A percentile compares a stretch with the other conserved stretches of the same genome.
Evolutionary conservation across 495 filamentous ascomycete species (phyloP).

Genomic region (Talaromyces thailandensis): DNA sequence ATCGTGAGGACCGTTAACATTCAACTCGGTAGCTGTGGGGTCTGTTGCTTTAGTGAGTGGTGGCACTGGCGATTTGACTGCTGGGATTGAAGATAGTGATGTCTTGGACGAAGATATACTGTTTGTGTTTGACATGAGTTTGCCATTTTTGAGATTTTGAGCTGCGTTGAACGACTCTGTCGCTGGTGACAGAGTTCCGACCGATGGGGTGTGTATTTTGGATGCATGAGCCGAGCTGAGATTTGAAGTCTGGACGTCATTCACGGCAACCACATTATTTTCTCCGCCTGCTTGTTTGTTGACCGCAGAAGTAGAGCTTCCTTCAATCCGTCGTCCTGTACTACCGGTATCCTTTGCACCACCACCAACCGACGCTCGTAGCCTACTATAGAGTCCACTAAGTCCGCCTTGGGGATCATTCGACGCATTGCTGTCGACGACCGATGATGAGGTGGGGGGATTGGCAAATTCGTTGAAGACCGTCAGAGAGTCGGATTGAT

Average conservation of each 20-base stretch:
- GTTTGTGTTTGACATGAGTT: conserved; percentile 39
- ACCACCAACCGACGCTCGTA: conserved; percentile 68
- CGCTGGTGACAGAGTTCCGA: conserved; percentile 19
- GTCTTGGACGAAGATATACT: conserved; percentile 41
- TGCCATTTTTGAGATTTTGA: conserved; percentile 33
- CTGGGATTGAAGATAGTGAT: conserved; percentile 35
- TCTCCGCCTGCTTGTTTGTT: conserved; percentile 2
- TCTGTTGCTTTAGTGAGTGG: conserved; percentile 28
- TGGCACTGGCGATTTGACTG: conserved; percentile 23
- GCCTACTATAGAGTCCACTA: conserved; percentile 74
- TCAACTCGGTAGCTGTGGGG: conserved; percentile 22
- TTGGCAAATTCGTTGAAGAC: conserved; percentile 78
- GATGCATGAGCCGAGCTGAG: conserved; percentile 28
- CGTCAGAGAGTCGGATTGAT: conserved; percentile 68
- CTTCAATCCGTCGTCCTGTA: conserved; percentile 30
- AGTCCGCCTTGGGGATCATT: conserved; percentile 74
- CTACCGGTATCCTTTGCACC: conserved; percentile 52
- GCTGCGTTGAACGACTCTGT: conserved; percentile 28
- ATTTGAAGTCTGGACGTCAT: conserved; percentile 19
- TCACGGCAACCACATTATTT: conserved; percentile 17
- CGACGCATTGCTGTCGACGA: conserved; percentile 56
- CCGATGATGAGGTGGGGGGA: conserved; percentile 37
- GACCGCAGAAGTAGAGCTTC: conserved; percentile 16
- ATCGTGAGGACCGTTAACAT: conserved; percentile 8
- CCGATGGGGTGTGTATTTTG: conserved; percentile 32